phyloP scores from a whole-genome alignment of 2,329 filamentous ascomycete species.

The Paecilomyces variotii region DNA sequence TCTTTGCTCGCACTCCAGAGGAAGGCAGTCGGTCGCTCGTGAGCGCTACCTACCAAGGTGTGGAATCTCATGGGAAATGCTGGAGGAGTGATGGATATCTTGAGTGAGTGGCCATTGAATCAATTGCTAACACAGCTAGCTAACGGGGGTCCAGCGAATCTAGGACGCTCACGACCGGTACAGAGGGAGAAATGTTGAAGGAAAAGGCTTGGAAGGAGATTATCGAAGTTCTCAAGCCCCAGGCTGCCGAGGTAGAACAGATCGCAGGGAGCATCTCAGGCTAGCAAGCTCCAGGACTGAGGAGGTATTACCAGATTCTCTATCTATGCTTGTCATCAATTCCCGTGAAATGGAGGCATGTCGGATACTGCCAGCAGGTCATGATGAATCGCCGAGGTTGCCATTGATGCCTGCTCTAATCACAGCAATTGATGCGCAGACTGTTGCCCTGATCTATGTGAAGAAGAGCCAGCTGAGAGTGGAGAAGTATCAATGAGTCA shows the following conservation, averaged over 20 bases:
- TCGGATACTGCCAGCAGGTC: neutral
- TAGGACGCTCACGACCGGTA: slow-evolving; percentile 21
- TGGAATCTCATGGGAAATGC: slow-evolving; percentile 36
- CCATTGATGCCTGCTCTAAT: neutral
- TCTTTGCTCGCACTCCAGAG: slow-evolving; percentile 37
- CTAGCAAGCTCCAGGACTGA: neutral
- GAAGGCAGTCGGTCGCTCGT: slow-evolving; percentile 38
- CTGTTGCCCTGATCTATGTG: neutral
- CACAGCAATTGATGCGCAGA: neutral
- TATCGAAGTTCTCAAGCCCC: slow-evolving; percentile 20
- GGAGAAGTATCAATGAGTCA: neutral
- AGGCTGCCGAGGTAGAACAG: slow-evolving; percentile 14
- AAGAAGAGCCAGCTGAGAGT: neutral
- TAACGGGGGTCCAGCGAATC: slow-evolving; percentile 5
- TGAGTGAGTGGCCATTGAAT: slow-evolving; percentile 18
- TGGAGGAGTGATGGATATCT: slow-evolving; percentile 33
- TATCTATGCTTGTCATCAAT: neutral
- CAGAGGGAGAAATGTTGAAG: slow-evolving; percentile 28
- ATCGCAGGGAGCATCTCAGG: neutral
- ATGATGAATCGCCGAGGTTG: neutral
- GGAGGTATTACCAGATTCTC: neutral
- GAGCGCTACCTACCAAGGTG: slow-evolving; percentile 33
- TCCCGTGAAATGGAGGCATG: neutral
- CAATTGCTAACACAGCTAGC: neutral
- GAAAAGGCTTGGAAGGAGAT: slow-evolving; percentile 36